Evolutionary conservation across 1,139 yeast genomes (phyloP).

Genomic region (Saccharomycopsis crataegensis): DNA sequence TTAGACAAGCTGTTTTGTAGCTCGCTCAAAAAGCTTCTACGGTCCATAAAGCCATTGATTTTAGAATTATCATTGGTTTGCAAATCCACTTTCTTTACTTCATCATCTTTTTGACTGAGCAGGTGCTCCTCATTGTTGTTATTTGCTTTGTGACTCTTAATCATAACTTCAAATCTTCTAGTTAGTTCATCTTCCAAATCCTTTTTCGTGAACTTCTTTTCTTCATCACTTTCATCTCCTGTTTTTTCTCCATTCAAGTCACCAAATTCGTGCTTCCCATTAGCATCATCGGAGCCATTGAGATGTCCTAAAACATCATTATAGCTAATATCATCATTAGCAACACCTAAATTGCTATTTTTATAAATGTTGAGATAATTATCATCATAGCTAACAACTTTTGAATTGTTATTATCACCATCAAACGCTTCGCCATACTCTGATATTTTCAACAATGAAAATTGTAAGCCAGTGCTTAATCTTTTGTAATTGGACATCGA

Average conservation of each 20-base stretch:
- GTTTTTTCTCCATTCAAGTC: background rate
- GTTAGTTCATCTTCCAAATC: conserved; percentile 2
- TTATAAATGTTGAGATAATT: conserved; percentile 20
- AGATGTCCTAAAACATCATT: background rate
- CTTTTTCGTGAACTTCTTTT: background rate
- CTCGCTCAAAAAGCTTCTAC: conserved; percentile 3
- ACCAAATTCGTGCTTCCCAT: background rate
- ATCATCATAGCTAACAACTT: conserved; percentile 22
- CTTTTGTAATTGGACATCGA: conserved; percentile 20
- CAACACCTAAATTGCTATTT: too few relatives aligned
- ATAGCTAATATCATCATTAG: background rate
- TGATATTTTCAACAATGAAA: conserved; percentile 25
- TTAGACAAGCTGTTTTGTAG: background rate
- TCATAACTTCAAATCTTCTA: background rate
- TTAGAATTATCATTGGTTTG: conserved; percentile 8
- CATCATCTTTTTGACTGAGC: background rate
- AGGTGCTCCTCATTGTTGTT: background rate
- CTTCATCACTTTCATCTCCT: background rate
- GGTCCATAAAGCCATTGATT: background rate
- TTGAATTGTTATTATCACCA: background rate
- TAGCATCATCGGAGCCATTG: background rate
- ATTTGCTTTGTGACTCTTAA: background rate
- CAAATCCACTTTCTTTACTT: background rate
- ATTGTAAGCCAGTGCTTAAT: conserved; percentile 24
- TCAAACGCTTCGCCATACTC: conserved; percentile 18